Conservation (phyloP, 768 basidiomycete species). For the Lentinus brumalis region DNA sequence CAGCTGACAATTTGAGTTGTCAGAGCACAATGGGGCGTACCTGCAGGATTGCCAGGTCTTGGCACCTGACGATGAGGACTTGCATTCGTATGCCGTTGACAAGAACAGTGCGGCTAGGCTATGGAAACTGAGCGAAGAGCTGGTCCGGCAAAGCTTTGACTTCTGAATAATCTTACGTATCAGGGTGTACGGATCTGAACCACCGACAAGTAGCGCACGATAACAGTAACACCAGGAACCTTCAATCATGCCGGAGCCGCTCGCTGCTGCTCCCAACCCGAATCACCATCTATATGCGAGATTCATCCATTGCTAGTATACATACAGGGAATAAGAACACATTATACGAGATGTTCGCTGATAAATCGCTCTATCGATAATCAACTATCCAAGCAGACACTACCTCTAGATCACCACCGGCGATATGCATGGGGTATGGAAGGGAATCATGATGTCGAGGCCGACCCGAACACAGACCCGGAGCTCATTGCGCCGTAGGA, state of each 20-base stretch:
- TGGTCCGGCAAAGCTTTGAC: neutral
- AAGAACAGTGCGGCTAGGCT: neutral
- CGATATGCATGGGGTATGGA: neutral
- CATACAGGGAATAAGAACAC: slow-evolving; percentile 10
- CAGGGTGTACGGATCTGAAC: no score
- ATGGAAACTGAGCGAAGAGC: neutral
- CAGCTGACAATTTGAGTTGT: neutral
- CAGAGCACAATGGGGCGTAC: neutral
- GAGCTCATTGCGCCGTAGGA: slow-evolving; percentile 4
- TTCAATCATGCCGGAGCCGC: no score
- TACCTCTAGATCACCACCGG: neutral
- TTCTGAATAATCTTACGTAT: no score
- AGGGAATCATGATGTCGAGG: neutral
- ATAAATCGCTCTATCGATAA: no score
- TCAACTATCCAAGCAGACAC: neutral
- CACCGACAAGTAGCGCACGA: no score
- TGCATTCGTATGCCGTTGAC: neutral
- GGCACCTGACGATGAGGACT: neutral
- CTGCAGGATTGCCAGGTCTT: neutral
- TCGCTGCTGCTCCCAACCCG: no score
- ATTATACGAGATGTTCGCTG: neutral
- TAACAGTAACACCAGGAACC: no score
- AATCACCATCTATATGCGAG: no score
- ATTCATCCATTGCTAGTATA: slow-evolving; percentile 1
- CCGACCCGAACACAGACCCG: neutral